Evolutionary conservation across 805 yeast genomes (phyloP).

Genomic region (Teunomyces barrocoloradensis): DNA sequence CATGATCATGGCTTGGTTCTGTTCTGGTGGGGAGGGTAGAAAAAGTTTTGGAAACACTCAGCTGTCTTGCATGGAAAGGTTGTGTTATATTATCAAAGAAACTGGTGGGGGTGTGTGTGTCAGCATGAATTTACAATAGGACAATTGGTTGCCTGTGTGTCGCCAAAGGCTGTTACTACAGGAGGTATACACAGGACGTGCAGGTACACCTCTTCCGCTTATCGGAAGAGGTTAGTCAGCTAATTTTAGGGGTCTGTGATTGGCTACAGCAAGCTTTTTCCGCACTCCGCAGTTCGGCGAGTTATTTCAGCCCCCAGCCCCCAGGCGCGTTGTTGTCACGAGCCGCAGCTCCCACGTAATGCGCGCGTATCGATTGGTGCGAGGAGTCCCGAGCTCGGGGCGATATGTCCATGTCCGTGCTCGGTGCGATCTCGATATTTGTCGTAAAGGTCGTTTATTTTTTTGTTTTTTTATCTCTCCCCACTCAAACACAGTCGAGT

Average conservation of each 20-base stretch:
- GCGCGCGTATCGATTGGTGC: slow-evolving; percentile 4
- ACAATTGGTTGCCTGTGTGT: slow-evolving; percentile 1
- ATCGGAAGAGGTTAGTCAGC: slow-evolving; percentile 7
- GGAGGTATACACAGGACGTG: background rate
- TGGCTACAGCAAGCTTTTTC: slow-evolving; percentile 4
- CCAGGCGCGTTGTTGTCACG: slow-evolving; percentile 1
- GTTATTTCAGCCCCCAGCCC: background rate
- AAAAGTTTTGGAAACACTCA: background rate
- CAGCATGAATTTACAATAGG: background rate
- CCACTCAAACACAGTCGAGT: background rate
- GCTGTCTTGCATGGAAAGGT: background rate
- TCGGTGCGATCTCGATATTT: background rate
- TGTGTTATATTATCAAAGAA: background rate
- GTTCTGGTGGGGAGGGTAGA: background rate
- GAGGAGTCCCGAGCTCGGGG: background rate
- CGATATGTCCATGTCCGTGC: slow-evolving; percentile 1
- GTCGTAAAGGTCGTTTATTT: background rate
- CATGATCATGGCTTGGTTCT: slow-evolving; percentile 10
- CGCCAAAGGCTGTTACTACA: background rate
- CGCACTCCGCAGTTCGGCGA: slow-evolving; percentile 6
- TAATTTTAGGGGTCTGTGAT: slow-evolving; percentile 2
- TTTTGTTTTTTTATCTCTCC: background rate
- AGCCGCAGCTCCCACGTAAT: background rate
- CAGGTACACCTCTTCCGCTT: slow-evolving; percentile 5
- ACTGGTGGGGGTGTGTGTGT: background rate